A percentile compares a stretch with the other conserved stretches of the same genome.
Evolutionary conservation across 345 rosid species (phyloP).

Genomic region (Euphorbia lathyris): DNA sequence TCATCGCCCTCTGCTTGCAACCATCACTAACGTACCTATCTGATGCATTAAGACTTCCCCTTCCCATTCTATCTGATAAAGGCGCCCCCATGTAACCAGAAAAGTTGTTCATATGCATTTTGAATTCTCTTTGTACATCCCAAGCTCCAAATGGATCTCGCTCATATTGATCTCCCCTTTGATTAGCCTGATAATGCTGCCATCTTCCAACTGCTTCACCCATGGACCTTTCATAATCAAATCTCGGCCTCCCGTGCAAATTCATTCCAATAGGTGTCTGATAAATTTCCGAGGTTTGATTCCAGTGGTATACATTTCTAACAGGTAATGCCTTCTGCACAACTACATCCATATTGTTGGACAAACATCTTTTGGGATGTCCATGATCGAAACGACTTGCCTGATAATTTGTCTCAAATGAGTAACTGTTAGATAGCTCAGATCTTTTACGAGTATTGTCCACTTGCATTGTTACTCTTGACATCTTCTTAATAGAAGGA

Average conservation of each 20-base stretch:
- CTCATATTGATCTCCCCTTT: too few relatives aligned
- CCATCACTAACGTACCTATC: background rate
- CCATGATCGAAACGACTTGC: background rate
- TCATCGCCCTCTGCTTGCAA: background rate
- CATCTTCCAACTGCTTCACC: background rate
- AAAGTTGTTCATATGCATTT: background rate
- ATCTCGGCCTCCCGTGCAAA: background rate
- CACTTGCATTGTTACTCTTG: background rate
- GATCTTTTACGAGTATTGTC: background rate
- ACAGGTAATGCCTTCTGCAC: background rate
- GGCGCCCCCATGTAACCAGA: background rate
- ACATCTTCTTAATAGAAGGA: conserved; percentile 16
- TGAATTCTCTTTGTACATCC: background rate
- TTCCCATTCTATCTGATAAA: background rate
- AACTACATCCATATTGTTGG: background rate
- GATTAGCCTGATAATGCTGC: background rate
- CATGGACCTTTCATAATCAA: background rate
- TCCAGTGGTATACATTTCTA: background rate
- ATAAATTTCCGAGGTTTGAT: conserved; percentile 1
- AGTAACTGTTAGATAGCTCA: background rate
- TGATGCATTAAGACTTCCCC: background rate
- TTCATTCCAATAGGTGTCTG: background rate
- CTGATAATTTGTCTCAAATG: background rate
- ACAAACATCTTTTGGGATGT: background rate
- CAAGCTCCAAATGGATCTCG: background rate